Conservation (phyloP, 2,329 filamentous ascomycete genomes). For the Diaporthe sp. region DNA sequence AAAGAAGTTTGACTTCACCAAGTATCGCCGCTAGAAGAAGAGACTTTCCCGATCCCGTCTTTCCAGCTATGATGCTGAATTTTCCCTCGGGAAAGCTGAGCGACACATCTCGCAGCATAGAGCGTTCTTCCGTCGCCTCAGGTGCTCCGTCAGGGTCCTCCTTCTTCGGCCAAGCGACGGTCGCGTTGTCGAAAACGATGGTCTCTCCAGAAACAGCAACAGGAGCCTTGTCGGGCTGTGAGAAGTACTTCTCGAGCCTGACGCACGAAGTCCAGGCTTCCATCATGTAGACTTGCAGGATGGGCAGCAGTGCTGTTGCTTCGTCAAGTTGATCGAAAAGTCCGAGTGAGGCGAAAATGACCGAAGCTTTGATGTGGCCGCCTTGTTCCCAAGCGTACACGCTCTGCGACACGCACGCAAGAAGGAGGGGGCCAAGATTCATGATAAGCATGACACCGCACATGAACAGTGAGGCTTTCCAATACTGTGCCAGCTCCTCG, state of each 20-base stretch:
- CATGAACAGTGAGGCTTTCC: constrained; percentile 50
- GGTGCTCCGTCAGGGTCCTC: constrained; percentile 44
- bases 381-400: constrained; percentile 52
- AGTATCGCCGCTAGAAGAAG: constrained; percentile 56
- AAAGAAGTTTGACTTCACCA: constrained; percentile 55
- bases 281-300: constrained; percentile 52
- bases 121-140: constrained; percentile 46
- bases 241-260: constrained; percentile 52
- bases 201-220: constrained; percentile 46
- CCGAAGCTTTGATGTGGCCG: constrained; percentile 51
- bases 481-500: constrained; percentile 53
- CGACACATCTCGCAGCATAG: constrained; percentile 51
- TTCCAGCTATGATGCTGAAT: constrained; percentile 55
- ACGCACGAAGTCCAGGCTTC: constrained; percentile 55
- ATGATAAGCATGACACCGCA: constrained; percentile 50
- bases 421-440: constrained; percentile 51
- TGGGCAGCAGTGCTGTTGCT: constrained; percentile 50
- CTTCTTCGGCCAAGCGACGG: constrained; percentile 52
- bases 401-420: constrained; percentile 51
- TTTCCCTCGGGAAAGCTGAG: constrained; percentile 52
- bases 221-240: constrained; percentile 49
- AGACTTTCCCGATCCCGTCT: constrained; percentile 57
- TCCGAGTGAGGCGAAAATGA: constrained; percentile 54
- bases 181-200: constrained; percentile 50
- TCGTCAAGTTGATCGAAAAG: constrained; percentile 54